Conservation (phyloP, 2,329 filamentous ascomycete genomes). For the Colletotrichum plurivorum region DNA sequence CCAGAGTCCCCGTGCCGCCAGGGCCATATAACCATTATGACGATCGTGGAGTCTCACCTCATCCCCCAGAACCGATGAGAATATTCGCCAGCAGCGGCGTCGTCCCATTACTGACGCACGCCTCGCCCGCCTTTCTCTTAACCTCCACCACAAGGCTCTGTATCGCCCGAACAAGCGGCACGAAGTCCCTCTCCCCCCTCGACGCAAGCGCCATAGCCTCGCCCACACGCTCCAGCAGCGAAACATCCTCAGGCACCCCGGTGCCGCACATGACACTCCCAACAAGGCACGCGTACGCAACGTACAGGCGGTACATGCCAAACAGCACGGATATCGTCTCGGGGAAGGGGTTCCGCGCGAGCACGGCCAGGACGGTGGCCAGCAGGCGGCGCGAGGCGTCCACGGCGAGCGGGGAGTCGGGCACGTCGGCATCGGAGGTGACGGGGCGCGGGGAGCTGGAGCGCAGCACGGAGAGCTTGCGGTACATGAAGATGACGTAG, state of each 20-base stretch:
- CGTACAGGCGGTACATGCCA: conserved; percentile 47
- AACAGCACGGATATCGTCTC: conserved; percentile 45
- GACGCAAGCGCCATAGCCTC: conserved; percentile 41
- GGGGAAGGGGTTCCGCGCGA: conserved; percentile 44
- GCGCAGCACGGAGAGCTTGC: conserved; percentile 42
- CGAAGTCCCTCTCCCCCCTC: conserved; percentile 45
- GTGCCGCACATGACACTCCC: conserved; percentile 43
- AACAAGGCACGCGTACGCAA: conserved; percentile 47
- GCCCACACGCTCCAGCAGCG: conserved; percentile 41
- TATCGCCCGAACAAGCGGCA: conserved; percentile 46
- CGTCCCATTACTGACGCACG: neutral
- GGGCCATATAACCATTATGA: neutral
- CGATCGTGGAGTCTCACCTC: neutral
- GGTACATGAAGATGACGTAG: conserved; percentile 52
- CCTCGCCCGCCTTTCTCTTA: conserved; percentile 35
- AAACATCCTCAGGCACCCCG: conserved; percentile 39
- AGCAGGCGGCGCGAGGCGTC: conserved; percentile 45
- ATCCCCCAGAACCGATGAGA: neutral
- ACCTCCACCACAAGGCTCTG: conserved; percentile 46
- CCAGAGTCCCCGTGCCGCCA: no score
- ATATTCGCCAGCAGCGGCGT: neutral
- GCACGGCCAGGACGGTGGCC: conserved; percentile 39
- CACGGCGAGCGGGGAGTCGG: conserved; percentile 47
- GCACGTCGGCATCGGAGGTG: conserved; percentile 47
- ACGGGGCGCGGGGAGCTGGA: conserved; percentile 46